A percentile compares a stretch with the other conserved stretches of the same genome.
These are phyloP conservation scores for Dalechampia spathulata DNA, from an alignment of 441 rosid genomes.

Conservation along the genomic window DNA sequence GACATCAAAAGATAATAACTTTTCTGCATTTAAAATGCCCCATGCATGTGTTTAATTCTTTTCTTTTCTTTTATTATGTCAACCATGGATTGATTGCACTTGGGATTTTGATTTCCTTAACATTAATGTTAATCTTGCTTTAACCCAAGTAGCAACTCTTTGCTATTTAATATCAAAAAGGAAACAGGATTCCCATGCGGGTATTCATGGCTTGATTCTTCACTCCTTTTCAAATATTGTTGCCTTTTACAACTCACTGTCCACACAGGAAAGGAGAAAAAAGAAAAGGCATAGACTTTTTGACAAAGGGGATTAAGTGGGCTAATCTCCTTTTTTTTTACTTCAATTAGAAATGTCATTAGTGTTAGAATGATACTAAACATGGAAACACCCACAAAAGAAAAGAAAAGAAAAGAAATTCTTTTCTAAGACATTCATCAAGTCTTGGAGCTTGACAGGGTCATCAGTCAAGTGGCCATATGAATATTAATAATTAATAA, in stretches of 20 bases:
- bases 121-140: neutral
- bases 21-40: too few species aligned
- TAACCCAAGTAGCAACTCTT: constrained; percentile 1
- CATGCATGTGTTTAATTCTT: neutral
- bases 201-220: constrained; percentile 7
- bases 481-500: constrained; percentile 9
- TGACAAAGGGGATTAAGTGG: constrained; percentile 1
- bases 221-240: constrained; percentile 1
- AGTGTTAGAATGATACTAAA: neutral
- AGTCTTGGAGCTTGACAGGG: neutral
- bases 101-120: neutral
- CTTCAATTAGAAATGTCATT: neutral
- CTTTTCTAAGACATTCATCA: neutral
- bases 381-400: too few species aligned
- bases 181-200: neutral
- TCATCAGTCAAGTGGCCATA: constrained; percentile 17
- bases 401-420: neutral
- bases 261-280: neutral
- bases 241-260: constrained; percentile 13
- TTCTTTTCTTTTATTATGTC: neutral
- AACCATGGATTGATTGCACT: neutral
- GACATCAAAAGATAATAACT: neutral
- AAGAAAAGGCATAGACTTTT: neutral
- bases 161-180: neutral
- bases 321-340: neutral